These are phyloP conservation scores for Sistotremastrum suecicum DNA, from an alignment of 768 basidiomycete genomes.

Conservation along the genomic window DNA sequence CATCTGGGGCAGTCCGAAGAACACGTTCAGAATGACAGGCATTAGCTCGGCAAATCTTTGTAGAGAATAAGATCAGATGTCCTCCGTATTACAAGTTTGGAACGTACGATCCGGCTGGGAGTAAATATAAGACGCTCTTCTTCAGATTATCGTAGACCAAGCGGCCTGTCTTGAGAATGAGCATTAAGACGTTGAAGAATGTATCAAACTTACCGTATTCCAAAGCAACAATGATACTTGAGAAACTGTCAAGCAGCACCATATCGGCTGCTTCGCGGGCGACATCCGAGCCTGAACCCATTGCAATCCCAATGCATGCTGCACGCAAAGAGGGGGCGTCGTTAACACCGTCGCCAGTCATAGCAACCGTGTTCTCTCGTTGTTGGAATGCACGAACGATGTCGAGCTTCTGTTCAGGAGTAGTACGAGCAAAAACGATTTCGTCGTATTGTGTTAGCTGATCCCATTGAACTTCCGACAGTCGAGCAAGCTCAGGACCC, in stretches of 20 bases:
- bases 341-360: conserved; percentile 28
- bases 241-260: conserved; percentile 31
- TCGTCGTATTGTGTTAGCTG: conserved; percentile 2
- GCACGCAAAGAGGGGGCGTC: conserved; percentile 17
- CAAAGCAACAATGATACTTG: conserved; percentile 27
- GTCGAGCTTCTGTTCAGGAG: conserved; percentile 24
- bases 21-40: conserved; percentile 23
- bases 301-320: conserved; percentile 24
- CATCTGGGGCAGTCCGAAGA: conserved; percentile 23
- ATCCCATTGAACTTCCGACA: conserved; percentile 5
- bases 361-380: conserved; percentile 19
- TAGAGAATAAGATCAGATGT: not conserved
- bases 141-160: conserved; percentile 25
- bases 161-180: conserved; percentile 13
- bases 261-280: conserved; percentile 23
- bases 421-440: conserved; percentile 22
- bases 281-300: conserved; percentile 12
- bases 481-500: conserved; percentile 4
- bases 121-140: conserved; percentile 13
- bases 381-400: conserved; percentile 27
- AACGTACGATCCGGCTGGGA: conserved; percentile 8
- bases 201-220: conserved; percentile 17
- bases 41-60: conserved; percentile 22
- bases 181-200: not conserved
- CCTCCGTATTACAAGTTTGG: not conserved